Base-by-base conservation (phyloP, 305 asterid genomes). In the Fraxinus ornus region DNA sequence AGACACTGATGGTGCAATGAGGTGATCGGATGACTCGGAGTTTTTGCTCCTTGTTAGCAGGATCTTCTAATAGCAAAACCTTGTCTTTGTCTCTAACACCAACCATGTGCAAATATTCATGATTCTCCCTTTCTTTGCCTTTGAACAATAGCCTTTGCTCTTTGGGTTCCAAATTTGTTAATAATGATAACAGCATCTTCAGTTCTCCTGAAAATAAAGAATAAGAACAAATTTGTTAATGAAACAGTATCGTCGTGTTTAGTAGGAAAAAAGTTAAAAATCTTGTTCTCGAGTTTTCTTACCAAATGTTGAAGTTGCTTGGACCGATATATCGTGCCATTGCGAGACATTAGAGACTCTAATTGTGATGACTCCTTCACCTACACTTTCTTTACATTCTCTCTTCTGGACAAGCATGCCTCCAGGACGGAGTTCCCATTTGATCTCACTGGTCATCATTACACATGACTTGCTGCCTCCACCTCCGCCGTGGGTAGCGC, bases 401-500 rank as follows among this genome's bases (percentile, higher is more conserved):
- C 98, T 83, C 78, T 87, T 94, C 49, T 94, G 98, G 15, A 94
- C 98, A 7, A 94, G 89, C 98, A 94, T 94, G 76, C 98, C 98
- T 0, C 98, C 97, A 0, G 98, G 98, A 73, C 98, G 88, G 5
- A 93, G 73, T 70, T 94, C 97, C 98, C 97, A 94, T 74, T 90
- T 90, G 78, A 91, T 94, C 82, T 91, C 94, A 0, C 85, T 85
- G 2, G 80, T 74, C 7, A 13, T 12, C 19, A 12, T 12, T 10
- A 2, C 75, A 28, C 35, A 10, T 0, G 75, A 68, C 75, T 68
- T 68, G 37, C 37, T n/a, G 52, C 82, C 32, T 57, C 32, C 79
- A 0, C 77, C 82, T 9, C 82, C 76, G 5, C 15, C 52, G 2
- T 15, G 77, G 80, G 78, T 66, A 57, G 75, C 32, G 3, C 12